Evolutionary conservation across 805 yeast genomes (phyloP), one percentile per base, ranked within the genome.

Genomic region (Helenozyma rhizophorensis): DNA sequence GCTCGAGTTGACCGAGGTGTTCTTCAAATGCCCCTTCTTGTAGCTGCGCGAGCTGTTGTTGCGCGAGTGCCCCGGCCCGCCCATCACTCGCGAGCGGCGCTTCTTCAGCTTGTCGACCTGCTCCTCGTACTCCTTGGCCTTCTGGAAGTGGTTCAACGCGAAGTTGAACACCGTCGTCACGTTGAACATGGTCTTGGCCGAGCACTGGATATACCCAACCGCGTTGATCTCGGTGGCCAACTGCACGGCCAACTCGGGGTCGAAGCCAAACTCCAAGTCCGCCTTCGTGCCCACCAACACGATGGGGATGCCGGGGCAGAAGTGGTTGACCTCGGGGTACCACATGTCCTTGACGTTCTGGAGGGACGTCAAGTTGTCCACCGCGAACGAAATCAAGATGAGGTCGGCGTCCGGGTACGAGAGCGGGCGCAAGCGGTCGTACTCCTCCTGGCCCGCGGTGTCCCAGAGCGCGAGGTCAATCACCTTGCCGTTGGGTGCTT

Each of bases 361-460:
- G 36, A 89, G 64, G 14, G 89, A 77, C 21, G 72, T 72, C 13
- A 67, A 60, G 35, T 71, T 72, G 46, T 80, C 81, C 18, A 86
- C 68, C 2, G 90, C 65, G 55, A 84, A 89, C 37, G 96, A 88
- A 7, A 87, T 65, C 36, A 89, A 62, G 12, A 87, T 57, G 2
- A 87, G 62, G 54, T 86, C 84, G 3, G 81, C 84, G 45, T 84
- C 94, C 5, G 89, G 81, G 51, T 86, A 86, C 26, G 83, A 71
- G 29, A 87, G 63, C 2, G 94, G 93, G 40, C 96, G 66, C 35
- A 85, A 61, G 33, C 95, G 64, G 53, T 81, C 89, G 51, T 83
- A 84, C 54, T 83, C 93, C 57, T 85, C 94, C 58, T 84, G 93
- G 3, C 95, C 93, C 0, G 95, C 95, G 1, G 95, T 84, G 53